These are phyloP conservation scores for Phaeosphaeria sp. DNA, from an alignment of 2,329 filamentous ascomycete genomes.

Conservation along the genomic window DNA sequence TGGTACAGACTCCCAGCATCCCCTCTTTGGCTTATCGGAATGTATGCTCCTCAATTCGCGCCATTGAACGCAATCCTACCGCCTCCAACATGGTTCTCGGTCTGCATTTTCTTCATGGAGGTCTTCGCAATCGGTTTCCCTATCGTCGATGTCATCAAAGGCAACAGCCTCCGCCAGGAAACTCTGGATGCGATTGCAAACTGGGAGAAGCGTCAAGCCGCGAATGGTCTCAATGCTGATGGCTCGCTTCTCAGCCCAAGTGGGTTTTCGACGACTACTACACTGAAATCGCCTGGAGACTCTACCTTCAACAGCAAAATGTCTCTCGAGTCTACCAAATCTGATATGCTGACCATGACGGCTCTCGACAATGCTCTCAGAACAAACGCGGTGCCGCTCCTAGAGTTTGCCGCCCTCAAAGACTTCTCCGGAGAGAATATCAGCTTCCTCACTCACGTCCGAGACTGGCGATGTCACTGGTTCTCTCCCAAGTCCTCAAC, in stretches of 20 bases:
- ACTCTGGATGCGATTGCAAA: constrained; percentile 41
- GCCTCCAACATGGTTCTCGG: constrained; percentile 38
- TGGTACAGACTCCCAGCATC: constrained; percentile 36
- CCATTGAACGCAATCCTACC: constrained; percentile 32
- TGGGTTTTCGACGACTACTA: constrained; percentile 26
- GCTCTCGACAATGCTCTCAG: constrained; percentile 41
- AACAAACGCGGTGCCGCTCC: constrained; percentile 38
- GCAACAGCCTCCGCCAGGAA: constrained; percentile 36
- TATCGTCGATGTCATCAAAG: constrained; percentile 36
- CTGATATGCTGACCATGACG: constrained; percentile 43
- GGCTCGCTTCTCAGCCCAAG: constrained; percentile 21
- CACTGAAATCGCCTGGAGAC: constrained; percentile 17
- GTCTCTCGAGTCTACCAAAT: constrained; percentile 37
- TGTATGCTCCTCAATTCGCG: constrained; percentile 39
- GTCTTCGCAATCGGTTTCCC: constrained; percentile 39
- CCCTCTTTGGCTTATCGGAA: constrained; percentile 43
- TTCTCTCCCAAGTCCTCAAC: constrained; percentile 25
- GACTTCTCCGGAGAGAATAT: constrained; percentile 47
- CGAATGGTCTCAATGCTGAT: constrained; percentile 9
- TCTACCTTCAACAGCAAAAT: constrained; percentile 14
- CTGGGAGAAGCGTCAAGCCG: constrained; percentile 40
- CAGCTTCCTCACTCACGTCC: constrained; percentile 43
- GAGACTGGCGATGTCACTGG: constrained; percentile 44
- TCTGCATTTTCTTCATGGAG: constrained; percentile 44
- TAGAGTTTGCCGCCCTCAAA: constrained; percentile 42